A percentile compares a stretch with the other conserved stretches of the same genome.
Evolutionary conservation across 2,329 filamentous ascomycete genomes (phyloP).

Genomic region (Penicillium sp.): DNA sequence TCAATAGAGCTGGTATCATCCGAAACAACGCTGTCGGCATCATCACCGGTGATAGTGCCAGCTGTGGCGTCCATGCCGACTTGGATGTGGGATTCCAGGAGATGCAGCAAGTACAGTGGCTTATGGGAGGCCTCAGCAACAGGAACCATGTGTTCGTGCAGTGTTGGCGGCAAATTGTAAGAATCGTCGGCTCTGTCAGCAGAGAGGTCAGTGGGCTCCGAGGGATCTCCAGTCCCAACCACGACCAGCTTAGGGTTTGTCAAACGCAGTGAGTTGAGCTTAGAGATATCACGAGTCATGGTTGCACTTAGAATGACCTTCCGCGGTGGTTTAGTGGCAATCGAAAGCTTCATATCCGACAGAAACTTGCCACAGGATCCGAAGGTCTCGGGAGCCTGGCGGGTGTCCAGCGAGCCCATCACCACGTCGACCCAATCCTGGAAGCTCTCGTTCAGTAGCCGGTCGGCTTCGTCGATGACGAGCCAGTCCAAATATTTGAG

Average conservation of each 20-base stretch:
- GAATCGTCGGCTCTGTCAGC: constrained; percentile 26
- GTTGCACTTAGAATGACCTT: constrained; percentile 90
- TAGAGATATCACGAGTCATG: constrained; percentile 79
- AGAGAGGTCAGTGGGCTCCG: constrained; percentile 17
- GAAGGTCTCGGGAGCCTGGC: constrained; percentile 48
- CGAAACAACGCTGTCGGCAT: constrained; percentile 20
- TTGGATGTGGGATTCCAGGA: constrained; percentile 52
- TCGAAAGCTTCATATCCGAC: constrained; percentile 35
- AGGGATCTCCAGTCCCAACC: constrained; percentile 53
- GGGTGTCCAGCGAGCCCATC: constrained; percentile 53
- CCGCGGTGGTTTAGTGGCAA: constrained; percentile 49
- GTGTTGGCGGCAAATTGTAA: constrained; percentile 57
- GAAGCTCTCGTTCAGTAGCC: constrained; percentile 83
- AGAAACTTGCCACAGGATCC: constrained; percentile 37
- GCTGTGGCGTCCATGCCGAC: constrained; percentile 15
- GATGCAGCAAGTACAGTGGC: constrained; percentile 76
- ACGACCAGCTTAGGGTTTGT: constrained; percentile 69
- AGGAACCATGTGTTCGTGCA: constrained; percentile 63
- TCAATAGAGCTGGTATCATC: constrained; percentile 35
- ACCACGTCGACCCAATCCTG: constrained; percentile 81
- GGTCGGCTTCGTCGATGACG: constrained; percentile 89
- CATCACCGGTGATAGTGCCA: constrained; percentile 2
- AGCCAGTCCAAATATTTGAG: constrained; percentile 78
- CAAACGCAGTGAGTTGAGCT: constrained; percentile 68
- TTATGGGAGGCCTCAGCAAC: constrained; percentile 66